A percentile compares a stretch with the other conserved stretches of the same genome.
Evolutionary conservation across 2,329 filamentous ascomycete species (phyloP).

Genomic region (Diaporthe sp.): DNA sequence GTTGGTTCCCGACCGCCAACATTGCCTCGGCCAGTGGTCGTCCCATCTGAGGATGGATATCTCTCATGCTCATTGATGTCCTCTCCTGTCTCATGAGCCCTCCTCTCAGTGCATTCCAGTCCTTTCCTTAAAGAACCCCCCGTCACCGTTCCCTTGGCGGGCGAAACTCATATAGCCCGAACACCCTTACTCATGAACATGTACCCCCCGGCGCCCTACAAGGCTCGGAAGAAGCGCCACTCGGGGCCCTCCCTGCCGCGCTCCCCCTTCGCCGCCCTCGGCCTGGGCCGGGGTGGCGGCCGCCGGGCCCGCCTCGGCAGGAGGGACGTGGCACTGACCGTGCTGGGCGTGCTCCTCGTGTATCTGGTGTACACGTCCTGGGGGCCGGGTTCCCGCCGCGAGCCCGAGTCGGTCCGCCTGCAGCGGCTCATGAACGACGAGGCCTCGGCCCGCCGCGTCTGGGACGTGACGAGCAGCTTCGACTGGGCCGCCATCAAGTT

Average conservation of each 20-base stretch:
- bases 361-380: constrained; percentile 29
- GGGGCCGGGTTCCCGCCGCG: background rate
- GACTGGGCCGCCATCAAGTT: constrained; percentile 51
- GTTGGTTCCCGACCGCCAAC: background rate
- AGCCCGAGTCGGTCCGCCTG: constrained; percentile 40
- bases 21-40: background rate
- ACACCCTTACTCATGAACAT: background rate
- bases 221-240: constrained; percentile 14
- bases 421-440: constrained; percentile 50
- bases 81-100: background rate
- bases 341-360: constrained; percentile 31
- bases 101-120: background rate
- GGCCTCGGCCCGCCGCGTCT: constrained; percentile 22
- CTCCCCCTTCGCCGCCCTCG: constrained; percentile 14
- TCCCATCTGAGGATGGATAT: background rate
- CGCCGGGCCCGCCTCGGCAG: constrained; percentile 22
- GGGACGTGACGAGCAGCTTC: constrained; percentile 49
- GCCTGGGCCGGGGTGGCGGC: no score
- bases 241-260: constrained; percentile 22
- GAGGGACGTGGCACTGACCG: constrained; percentile 17
- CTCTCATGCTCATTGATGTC: background rate
- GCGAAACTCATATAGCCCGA: background rate
- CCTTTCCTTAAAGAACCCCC: background rate
- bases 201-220: constrained; percentile 8
- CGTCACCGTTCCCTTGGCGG: background rate